Evolutionary conservation across 805 yeast species (phyloP), one percentile per base, ranked within the genome.

Genomic region (Candida ovalis): DNA sequence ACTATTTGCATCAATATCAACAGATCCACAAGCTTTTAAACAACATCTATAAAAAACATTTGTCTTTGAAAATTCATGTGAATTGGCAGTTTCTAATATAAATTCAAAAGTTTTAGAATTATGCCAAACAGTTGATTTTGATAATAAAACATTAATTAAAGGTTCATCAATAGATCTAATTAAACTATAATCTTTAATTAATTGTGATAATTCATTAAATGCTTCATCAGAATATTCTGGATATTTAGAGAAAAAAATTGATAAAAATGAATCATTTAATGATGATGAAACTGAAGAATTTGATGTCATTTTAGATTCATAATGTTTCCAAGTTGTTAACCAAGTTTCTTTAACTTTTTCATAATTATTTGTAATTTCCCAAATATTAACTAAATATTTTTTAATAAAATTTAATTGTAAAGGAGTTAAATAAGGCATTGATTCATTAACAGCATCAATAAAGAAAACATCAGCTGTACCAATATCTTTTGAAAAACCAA

Each of bases 401-500:
- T 80, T 82, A 42, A 87, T 83, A 54, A 81, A 80, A 37, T 90
- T 86, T 17, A 86, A 87, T 64, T 87, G 91, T 56, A 86, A 71
- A 38, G 77, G 79, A 25, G 87, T 81, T 48, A 72, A 69, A 62
- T 88, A 88, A 17, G 95, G 95, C 75, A 86, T 81, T 53, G 81
- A 82, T 56, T 75, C 77, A 52, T 76, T 73, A 44, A 86, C 72
- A 3, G 88, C 92, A 63, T 84, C 86, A 56, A 81, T 82, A 64
- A 84, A 87, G 59, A 88, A 88, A 37, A 81, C 77, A 60, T 79
- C 80, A 4, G 96, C 88, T 41, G 88, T 82, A 38, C 72, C 72
- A 47, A 86, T 73, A 61, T 88, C 90, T 60, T 78, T 80, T 64
- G 89, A 84, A 55, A 79, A 81, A 40, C 95, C 94, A 61, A 88